Base-by-base conservation (phyloP, 768 basidiomycete species). In the Russula brevipes region DNA sequence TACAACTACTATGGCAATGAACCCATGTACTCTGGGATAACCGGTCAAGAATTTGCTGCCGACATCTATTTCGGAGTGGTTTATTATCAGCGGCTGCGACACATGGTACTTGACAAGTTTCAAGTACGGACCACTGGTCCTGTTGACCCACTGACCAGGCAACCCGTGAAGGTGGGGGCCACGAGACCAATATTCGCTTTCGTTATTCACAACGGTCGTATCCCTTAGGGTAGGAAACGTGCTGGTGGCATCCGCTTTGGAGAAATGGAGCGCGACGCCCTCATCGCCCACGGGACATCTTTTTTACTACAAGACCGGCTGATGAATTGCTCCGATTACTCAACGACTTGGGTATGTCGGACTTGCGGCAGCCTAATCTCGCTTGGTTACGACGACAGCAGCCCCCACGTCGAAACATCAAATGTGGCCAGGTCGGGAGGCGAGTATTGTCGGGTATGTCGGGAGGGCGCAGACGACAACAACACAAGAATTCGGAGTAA, bases 291-390 rank as follows among this genome's bases (percentile, higher is more conserved):
- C 75, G 97, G 97, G 50, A 97, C 97, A 14, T 94, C 95, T 2
- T 99, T 97, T 87, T 81, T 99, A 45, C 84, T 99, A 30, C 97
- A 99, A 79, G 97, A 99, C 76, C 83, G 97, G 61, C 78, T 99
- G 72, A 98, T 99, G 97, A 99, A 99, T 77, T 99, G 97, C 73
- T 98, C 96, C 33, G 97, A 99, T 76, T 99, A 98, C 75, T 98
- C 97, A 33, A 98, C 94, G 0, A 92, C 97, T 4, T 99, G 97
- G 97, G 95, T 98, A 11, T 99, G 97, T 75, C 84, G 97, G 57
- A 89, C 87, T 2, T 99, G 97, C 72, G 97, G 97, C 17, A 94
- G 91, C 72, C 81, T 99, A 58, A 91, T 98, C 69, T 94, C 95
- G 9, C 81, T 99, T 57, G 97, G 97, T 30, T 98, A 96, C 75